Conservation (phyloP, 805 yeast genomes). For the Candida nemodendra region DNA sequence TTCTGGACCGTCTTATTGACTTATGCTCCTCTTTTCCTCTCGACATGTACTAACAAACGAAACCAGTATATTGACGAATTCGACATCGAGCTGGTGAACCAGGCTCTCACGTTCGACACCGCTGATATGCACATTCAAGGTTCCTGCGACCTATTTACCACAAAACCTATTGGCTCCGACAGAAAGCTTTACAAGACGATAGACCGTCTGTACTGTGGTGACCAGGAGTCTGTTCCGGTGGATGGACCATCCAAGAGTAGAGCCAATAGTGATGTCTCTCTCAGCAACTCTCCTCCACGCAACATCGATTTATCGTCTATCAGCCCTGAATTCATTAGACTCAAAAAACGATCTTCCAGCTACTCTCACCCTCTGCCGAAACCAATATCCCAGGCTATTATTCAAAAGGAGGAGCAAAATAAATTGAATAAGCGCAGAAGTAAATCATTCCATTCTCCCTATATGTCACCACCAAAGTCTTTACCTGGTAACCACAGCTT, state of each 20-base stretch:
- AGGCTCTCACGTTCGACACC: slow-evolving; percentile 76
- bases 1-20: no score
- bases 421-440: slow-evolving; percentile 24
- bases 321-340: slow-evolving; percentile 31
- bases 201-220: slow-evolving; percentile 52
- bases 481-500: slow-evolving; percentile 14
- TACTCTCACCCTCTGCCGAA: slow-evolving; percentile 28
- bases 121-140: slow-evolving; percentile 77
- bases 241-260: slow-evolving; percentile 14
- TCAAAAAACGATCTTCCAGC: slow-evolving; percentile 33
- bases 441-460: slow-evolving; percentile 30
- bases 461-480: slow-evolving; percentile 27
- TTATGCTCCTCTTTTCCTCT: no score
- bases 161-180: slow-evolving; percentile 90
- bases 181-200: slow-evolving; percentile 83
- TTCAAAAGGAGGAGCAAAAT: slow-evolving; percentile 11
- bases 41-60: neutral
- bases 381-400: slow-evolving; percentile 10
- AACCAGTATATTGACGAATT: slow-evolving; percentile 84
- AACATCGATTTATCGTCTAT: slow-evolving; percentile 13
- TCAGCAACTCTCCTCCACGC: slow-evolving; percentile 12
- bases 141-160: slow-evolving; percentile 89
- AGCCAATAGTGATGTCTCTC: slow-evolving; percentile 25
- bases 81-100: slow-evolving; percentile 88
- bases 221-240: neutral